phyloP scores from a whole-genome alignment of 768 basidiomycete genomes.

The Mycena olivaceomarginata region DNA sequence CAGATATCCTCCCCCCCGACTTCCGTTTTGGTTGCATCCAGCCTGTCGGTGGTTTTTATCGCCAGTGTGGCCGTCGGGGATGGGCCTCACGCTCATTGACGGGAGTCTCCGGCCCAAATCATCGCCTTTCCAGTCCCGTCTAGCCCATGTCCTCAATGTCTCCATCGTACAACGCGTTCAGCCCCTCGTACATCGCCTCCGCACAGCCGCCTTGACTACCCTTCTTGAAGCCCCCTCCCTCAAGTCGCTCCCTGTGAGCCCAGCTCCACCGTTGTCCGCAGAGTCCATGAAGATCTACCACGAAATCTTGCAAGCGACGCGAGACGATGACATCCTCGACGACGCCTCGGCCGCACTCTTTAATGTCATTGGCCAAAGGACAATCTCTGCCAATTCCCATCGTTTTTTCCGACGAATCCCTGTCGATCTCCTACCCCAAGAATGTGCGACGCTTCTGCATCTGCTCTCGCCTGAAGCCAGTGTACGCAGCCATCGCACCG shows the following conservation, averaged over 20 bases:
- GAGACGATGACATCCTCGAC: constrained; percentile 44
- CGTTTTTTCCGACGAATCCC: constrained; percentile 26
- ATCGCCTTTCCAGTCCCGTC: constrained; percentile 35
- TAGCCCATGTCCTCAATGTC: constrained; percentile 16
- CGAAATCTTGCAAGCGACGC: constrained; percentile 37
- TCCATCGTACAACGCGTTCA: background rate
- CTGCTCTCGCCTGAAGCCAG: constrained; percentile 40
- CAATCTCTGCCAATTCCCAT: background rate
- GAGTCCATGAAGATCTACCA: constrained; percentile 36
- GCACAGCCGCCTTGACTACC: background rate
- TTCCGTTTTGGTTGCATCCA: constrained; percentile 18
- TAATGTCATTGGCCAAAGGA: constrained; percentile 17
- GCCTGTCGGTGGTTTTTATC: constrained; percentile 32
- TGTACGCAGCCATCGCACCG: constrained; percentile 35
- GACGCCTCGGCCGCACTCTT: constrained; percentile 42
- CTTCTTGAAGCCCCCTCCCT: background rate
- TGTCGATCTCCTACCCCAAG: constrained; percentile 31
- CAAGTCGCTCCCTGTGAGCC: background rate
- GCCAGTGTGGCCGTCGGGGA: constrained; percentile 13
- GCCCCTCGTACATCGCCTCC: background rate
- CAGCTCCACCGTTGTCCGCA: background rate
- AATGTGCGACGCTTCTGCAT: constrained; percentile 36
- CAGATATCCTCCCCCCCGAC: constrained; percentile 21
- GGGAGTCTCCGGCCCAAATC: constrained; percentile 29
- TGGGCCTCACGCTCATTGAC: constrained; percentile 28